These are phyloP conservation scores for Ceratobasidium sp. DNA, from an alignment of 1,284 basidiomycete species.

Conservation along the genomic window DNA sequence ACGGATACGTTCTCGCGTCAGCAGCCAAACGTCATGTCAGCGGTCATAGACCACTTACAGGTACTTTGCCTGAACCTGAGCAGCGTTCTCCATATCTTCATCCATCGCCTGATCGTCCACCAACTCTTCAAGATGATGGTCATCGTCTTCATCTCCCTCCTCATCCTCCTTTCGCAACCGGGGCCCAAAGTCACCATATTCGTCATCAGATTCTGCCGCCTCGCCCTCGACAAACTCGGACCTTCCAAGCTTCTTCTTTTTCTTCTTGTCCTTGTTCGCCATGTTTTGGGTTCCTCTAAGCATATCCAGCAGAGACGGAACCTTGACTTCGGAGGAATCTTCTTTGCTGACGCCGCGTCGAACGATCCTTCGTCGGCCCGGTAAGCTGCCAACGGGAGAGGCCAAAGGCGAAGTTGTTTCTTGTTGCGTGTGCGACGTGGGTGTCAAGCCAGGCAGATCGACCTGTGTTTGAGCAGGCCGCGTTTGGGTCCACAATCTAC, in stretches of 20 bases:
- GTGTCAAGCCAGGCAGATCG: slow-evolving; percentile 2
- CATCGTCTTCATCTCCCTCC: slow-evolving; percentile 45
- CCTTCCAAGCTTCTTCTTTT: slow-evolving; percentile 42
- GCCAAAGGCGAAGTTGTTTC: slow-evolving; percentile 15
- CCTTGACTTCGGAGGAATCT: slow-evolving; percentile 4
- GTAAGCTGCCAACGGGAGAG: neutral
- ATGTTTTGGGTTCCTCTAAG: neutral
- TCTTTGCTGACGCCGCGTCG: neutral
- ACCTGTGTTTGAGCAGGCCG: neutral
- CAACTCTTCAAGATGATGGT: slow-evolving; percentile 44
- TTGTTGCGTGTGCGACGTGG: neutral
- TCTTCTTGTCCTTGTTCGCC: slow-evolving; percentile 41
- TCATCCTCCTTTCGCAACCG: slow-evolving; percentile 41
- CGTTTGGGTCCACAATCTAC: slow-evolving; percentile 35
- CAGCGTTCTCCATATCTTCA: slow-evolving; percentile 28
- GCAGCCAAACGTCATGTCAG: slow-evolving; percentile 45
- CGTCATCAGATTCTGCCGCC: slow-evolving; percentile 47
- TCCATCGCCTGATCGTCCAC: slow-evolving; percentile 45
- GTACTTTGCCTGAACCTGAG: slow-evolving; percentile 43
- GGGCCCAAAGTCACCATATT: slow-evolving; percentile 40
- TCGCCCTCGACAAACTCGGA: slow-evolving; percentile 45
- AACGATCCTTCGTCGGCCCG: slow-evolving; percentile 15
- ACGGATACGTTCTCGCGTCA: slow-evolving; percentile 17
- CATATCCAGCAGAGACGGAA: slow-evolving; percentile 26
- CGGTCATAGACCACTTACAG: slow-evolving; percentile 34